A percentile compares a stretch with the other conserved stretches of the same genome.
Conservation (phyloP, 2,329 filamentous ascomycete species). For the Neophaeococcomyces aloes region DNA sequence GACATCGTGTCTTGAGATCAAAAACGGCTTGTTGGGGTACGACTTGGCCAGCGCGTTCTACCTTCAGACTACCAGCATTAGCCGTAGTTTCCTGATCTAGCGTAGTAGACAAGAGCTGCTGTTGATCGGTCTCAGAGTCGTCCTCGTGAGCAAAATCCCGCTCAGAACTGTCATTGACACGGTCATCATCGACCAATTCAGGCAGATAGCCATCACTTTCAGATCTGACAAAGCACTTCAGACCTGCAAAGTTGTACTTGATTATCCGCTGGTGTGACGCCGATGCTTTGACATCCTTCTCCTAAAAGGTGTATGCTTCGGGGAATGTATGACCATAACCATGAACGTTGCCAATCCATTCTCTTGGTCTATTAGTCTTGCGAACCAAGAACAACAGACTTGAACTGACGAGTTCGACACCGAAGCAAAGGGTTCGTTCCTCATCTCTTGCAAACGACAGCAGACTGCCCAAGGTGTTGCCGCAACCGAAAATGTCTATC, state of each 20-base stretch:
- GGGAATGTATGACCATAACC: conserved; percentile 60
- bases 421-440: conserved; percentile 46
- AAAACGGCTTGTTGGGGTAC: conserved; percentile 3
- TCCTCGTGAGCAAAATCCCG: neutral
- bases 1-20: conserved; percentile 1
- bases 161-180: neutral
- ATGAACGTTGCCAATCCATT: conserved; percentile 43
- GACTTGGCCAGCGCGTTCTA: neutral
- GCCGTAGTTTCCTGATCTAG: neutral
- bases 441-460: conserved; percentile 39
- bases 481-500: conserved; percentile 50
- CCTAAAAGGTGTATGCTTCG: conserved; percentile 56
- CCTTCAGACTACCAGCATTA: neutral
- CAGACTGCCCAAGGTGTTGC: conserved; percentile 35
- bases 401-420: conserved; percentile 45
- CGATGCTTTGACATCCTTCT: conserved; percentile 42
- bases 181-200: neutral
- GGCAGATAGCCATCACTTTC: conserved; percentile 49
- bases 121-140: too few species aligned
- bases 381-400: conserved; percentile 56
- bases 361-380: conserved; percentile 49
- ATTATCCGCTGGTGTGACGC: conserved; percentile 53
- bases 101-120: neutral
- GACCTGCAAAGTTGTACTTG: conserved; percentile 45
- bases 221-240: conserved; percentile 45